Percentiles rank a stretch among this genome's conserved stretches.
Evolutionary conservation across 805 yeast species (phyloP).

Genomic region (Pichia manshurica): DNA sequence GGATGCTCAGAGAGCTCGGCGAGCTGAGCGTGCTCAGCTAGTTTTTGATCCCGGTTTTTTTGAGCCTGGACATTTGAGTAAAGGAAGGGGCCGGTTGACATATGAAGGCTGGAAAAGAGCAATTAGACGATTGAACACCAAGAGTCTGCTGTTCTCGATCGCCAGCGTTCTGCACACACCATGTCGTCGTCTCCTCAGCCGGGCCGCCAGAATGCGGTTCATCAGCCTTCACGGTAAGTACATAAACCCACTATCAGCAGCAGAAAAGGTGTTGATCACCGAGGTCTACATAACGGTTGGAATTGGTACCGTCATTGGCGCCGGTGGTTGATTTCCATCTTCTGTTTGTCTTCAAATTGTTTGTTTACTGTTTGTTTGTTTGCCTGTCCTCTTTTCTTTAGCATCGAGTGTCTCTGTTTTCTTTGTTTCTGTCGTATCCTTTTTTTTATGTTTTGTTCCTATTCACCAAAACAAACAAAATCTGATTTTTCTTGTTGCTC

Average conservation of each 20-base stretch:
- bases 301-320: neutral
- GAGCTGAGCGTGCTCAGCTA: too few relatives aligned
- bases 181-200: neutral
- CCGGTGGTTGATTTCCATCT: neutral
- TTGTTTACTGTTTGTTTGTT: neutral
- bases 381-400: neutral
- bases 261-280: too few relatives aligned
- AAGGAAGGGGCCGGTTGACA: too few relatives aligned
- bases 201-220: neutral
- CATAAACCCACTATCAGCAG: too few relatives aligned
- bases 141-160: too few relatives aligned
- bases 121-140: too few relatives aligned
- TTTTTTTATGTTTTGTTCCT: neutral
- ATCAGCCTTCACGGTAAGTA: conserved; percentile 1
- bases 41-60: neutral
- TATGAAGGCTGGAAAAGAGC: too few relatives aligned
- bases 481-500: neutral
- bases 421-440: neutral
- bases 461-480: neutral
- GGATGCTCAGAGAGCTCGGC: neutral
- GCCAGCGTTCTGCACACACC: neutral
- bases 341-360: neutral
- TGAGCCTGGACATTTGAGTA: neutral
- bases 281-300: too few relatives aligned
- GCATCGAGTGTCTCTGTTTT: neutral